Evolutionary conservation across 2,329 filamentous ascomycete genomes (phyloP).

Genomic region (Phaeophleospora eucalypticola): DNA sequence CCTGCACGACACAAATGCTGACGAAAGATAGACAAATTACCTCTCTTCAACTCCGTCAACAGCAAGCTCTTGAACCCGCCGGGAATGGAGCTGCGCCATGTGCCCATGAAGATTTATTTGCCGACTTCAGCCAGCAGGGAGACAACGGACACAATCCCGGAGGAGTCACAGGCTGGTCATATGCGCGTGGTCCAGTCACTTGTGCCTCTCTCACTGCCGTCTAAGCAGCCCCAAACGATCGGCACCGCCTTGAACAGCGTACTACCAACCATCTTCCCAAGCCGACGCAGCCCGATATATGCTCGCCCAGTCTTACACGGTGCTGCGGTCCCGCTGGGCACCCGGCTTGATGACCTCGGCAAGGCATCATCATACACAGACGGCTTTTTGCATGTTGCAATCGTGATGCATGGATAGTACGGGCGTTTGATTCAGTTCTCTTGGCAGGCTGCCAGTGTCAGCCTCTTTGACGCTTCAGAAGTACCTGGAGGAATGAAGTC

Average conservation of each 20-base stretch:
- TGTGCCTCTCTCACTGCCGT: slow-evolving; percentile 50
- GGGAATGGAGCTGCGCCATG: slow-evolving; percentile 68
- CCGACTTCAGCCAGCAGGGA: slow-evolving; percentile 46
- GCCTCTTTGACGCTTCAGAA: too few species aligned
- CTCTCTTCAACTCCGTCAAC: slow-evolving; percentile 69
- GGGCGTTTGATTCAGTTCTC: too few species aligned
- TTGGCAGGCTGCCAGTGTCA: too few species aligned
- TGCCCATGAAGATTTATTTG: slow-evolving; percentile 87
- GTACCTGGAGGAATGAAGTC: too few species aligned
- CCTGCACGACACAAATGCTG: too few species aligned
- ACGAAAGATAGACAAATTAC: slow-evolving; percentile 60
- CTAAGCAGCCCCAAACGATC: slow-evolving; percentile 60
- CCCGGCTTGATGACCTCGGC: slow-evolving; percentile 78
- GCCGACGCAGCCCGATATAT: slow-evolving; percentile 74
- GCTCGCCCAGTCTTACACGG: slow-evolving; percentile 85
- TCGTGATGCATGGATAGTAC: slow-evolving; percentile 64
- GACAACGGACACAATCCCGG: slow-evolving; percentile 33
- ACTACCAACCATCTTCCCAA: slow-evolving; percentile 81
- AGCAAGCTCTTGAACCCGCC: slow-evolving; percentile 68
- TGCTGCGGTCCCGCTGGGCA: slow-evolving; percentile 71
- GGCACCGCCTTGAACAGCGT: slow-evolving; percentile 72
- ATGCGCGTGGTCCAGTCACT: slow-evolving; percentile 65
- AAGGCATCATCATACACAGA: slow-evolving; percentile 81
- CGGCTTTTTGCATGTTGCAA: slow-evolving; percentile 81
- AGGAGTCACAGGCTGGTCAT: slow-evolving; percentile 36